A percentile compares a stretch with the other conserved stretches of the same genome.
phyloP scores from a whole-genome alignment of 164 flowering plant species.

The Vitis labrusca region DNA sequence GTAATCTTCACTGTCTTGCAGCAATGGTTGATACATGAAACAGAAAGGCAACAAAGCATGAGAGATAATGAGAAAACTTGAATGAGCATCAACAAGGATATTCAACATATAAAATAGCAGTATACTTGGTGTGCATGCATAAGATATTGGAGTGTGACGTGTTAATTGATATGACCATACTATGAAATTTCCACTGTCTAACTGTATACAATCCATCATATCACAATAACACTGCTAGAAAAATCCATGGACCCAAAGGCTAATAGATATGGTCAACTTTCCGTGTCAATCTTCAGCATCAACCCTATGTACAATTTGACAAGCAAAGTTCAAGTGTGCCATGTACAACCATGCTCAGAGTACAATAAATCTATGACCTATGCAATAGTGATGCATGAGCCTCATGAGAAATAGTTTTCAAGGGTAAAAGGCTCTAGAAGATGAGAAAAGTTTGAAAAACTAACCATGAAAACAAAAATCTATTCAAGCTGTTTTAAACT shows the following conservation, averaged over 20 bases:
- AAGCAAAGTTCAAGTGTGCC: no score
- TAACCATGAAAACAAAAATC: neutral
- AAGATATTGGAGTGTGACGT: neutral
- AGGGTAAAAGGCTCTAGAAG: no score
- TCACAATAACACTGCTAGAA: no score
- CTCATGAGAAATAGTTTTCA: neutral
- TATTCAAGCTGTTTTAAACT: slow-evolving; percentile 1
- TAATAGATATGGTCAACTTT: no score
- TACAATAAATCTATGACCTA: neutral
- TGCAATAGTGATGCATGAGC: neutral
- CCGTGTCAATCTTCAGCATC: no score
- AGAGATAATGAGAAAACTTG: neutral
- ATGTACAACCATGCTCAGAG: no score
- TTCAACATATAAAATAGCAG: neutral
- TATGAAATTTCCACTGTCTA: no score
- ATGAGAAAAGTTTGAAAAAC: neutral
- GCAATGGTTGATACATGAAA: neutral
- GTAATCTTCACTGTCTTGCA: neutral
- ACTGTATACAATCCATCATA: neutral
- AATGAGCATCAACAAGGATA: neutral
- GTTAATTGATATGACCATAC: neutral
- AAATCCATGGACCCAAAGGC: no score
- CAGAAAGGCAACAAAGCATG: neutral
- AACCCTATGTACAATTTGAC: no score
- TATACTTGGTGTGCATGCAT: neutral